phyloP scores from a whole-genome alignment of 495 filamentous ascomycete genomes.

The Aspergillus cavernicola region DNA sequence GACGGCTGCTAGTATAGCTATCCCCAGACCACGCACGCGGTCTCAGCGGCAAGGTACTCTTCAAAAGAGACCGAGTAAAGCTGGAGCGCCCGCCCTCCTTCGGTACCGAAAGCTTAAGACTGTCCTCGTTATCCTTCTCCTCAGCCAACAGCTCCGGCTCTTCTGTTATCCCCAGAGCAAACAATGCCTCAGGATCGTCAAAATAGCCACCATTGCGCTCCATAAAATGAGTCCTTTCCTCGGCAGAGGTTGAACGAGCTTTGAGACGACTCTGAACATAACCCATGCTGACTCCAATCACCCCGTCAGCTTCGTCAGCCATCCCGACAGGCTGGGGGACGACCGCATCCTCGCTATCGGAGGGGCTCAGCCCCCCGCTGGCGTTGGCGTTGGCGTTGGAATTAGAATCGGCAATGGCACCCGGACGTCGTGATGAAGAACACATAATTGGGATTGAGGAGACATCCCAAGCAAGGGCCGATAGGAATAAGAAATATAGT shows the following conservation, averaged over 20 bases:
- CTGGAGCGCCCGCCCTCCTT: constrained; percentile 27
- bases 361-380: constrained; percentile 13
- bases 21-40: constrained; percentile 43
- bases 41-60: constrained; percentile 34
- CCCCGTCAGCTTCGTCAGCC: constrained; percentile 50
- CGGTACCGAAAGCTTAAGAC: not conserved
- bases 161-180: constrained; percentile 29
- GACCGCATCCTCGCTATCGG: constrained; percentile 36
- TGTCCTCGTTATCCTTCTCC: not conserved
- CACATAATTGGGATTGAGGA: not conserved
- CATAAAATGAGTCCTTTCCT: constrained; percentile 70
- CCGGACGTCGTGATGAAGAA: not conserved
- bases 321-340: constrained; percentile 14
- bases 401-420: not conserved
- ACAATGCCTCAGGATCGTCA: constrained; percentile 33
- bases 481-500: not conserved
- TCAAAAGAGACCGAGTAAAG: constrained; percentile 40
- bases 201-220: constrained; percentile 56
- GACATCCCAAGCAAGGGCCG: not conserved
- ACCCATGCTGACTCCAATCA: constrained; percentile 77
- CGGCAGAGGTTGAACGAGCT: constrained; percentile 65
- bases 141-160: constrained; percentile 28
- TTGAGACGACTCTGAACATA: constrained; percentile 67
- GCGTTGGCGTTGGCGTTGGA: not conserved
- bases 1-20: constrained; percentile 13